A percentile compares a stretch with the other conserved stretches of the same genome.
Evolutionary conservation across 371 early-diverging fungal species (phyloP).

Genomic region (Apophysomyces ossiformis): DNA sequence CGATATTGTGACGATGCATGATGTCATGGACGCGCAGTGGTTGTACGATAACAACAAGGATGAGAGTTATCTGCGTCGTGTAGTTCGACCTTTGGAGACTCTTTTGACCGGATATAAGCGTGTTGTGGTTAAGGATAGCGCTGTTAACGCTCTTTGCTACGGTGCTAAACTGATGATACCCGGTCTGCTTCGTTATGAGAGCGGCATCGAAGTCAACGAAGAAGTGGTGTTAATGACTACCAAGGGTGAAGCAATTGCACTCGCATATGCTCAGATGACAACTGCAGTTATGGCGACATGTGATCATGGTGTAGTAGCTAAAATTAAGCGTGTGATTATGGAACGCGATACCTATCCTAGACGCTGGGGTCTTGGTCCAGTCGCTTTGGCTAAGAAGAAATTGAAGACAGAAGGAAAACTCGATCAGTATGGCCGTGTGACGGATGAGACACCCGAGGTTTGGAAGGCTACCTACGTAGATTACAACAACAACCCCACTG

Average conservation of each 20-base stretch:
- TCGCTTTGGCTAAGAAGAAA: conserved; percentile 96
- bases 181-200: conserved; percentile 97
- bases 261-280: conserved; percentile 96
- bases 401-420: conserved; percentile 95
- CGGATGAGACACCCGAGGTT: conserved; percentile 77
- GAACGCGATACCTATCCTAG: conserved; percentile 99
- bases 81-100: conserved; percentile 96
- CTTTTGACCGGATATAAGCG: conserved; percentile 96
- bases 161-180: conserved; percentile 99
- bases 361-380: conserved; percentile 97
- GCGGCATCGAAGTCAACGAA: conserved; percentile 94
- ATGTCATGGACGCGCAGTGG: conserved; percentile 99
- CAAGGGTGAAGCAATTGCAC: conserved; percentile 99
- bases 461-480: conserved; percentile 83
- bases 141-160: conserved; percentile 99
- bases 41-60: conserved; percentile 96
- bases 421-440: conserved; percentile 94
- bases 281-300: conserved; percentile 92
- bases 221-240: conserved; percentile 99
- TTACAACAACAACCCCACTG: conserved; percentile 62
- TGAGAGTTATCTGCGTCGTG: conserved; percentile 89
- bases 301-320: conserved; percentile 96
- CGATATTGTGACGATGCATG: conserved; percentile 98
- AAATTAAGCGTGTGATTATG: conserved; percentile 99
- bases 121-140: conserved; percentile 98